Evolutionary conservation across 1,284 basidiomycete genomes (phyloP).

Genomic region (Sporisorium iseilematis-ciliati): DNA sequence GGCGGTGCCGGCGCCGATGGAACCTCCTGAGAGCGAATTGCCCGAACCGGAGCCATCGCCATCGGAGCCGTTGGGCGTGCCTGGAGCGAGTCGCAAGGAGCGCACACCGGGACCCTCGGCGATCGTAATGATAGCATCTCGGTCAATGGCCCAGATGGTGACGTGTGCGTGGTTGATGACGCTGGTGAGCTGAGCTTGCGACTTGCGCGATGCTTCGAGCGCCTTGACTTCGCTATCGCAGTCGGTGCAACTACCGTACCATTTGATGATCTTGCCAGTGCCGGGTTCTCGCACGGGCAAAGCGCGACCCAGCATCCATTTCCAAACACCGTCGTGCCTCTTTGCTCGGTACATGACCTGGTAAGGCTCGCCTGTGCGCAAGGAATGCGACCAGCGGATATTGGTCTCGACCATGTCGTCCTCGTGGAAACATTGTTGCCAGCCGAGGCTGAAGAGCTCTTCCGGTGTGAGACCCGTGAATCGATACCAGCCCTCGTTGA

Average conservation of each 20-base stretch:
- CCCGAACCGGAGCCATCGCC: constrained; percentile 44
- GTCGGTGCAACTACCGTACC: constrained; percentile 69
- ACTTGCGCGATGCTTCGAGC: constrained; percentile 57
- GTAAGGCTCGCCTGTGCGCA: constrained; percentile 70
- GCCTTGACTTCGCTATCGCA: constrained; percentile 65
- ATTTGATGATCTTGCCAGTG: constrained; percentile 64
- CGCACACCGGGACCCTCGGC: constrained; percentile 65
- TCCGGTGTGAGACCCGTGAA: constrained; percentile 66
- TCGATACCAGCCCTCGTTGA: constrained; percentile 65
- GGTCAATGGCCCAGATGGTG: constrained; percentile 64
- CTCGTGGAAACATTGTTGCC: constrained; percentile 68
- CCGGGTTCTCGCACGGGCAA: constrained; percentile 59
- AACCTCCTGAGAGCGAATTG: constrained; percentile 35
- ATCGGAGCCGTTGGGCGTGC: constrained; percentile 58
- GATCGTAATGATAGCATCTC: constrained; percentile 59
- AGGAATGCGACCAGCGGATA: constrained; percentile 65
- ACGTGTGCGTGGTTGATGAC: constrained; percentile 67
- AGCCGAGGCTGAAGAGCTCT: constrained; percentile 65
- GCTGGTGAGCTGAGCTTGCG: constrained; percentile 61
- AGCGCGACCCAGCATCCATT: constrained; percentile 68
- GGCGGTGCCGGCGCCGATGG: constrained; percentile 21
- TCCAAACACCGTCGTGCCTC: constrained; percentile 62
- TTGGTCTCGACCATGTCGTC: constrained; percentile 68
- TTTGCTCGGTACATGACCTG: constrained; percentile 68
- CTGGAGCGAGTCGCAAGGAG: constrained; percentile 59